These are phyloP conservation scores for Zymoseptoria crescenta DNA, from an alignment of 2,329 filamentous ascomycete genomes.

Conservation along the genomic window DNA sequence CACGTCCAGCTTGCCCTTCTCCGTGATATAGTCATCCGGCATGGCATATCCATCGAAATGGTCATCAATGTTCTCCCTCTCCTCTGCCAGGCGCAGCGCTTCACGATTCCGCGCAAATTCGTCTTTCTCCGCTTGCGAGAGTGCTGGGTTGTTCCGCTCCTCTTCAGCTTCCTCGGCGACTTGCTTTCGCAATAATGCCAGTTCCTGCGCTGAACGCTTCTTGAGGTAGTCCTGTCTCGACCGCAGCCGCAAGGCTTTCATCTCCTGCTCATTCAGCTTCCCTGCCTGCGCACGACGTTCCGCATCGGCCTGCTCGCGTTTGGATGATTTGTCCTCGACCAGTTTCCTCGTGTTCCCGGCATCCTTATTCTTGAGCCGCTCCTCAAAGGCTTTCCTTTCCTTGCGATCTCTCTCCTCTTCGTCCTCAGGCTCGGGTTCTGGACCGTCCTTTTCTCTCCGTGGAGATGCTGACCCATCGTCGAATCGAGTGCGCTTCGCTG, in stretches of 20 bases:
- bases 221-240: conserved; percentile 89
- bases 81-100: conserved; percentile 50
- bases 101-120: conserved; percentile 88
- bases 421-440: conserved; percentile 25
- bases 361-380: conserved; percentile 64
- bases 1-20: conserved; percentile 79
- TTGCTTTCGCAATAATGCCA: conserved; percentile 81
- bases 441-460: conserved; percentile 12
- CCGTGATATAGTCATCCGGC: conserved; percentile 91
- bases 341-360: conserved; percentile 61
- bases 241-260: conserved; percentile 71
- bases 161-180: conserved; percentile 76
- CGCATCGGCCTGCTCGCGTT: conserved; percentile 38
- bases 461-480: conserved; percentile 45
- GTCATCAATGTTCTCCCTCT: conserved; percentile 80
- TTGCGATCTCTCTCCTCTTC: conserved; percentile 54
- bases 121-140: conserved; percentile 72
- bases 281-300: conserved; percentile 56
- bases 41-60: conserved; percentile 86
- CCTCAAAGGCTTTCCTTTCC: conserved; percentile 74
- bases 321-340: conserved; percentile 49
- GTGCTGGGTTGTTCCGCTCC: conserved; percentile 64
- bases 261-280: conserved; percentile 58
- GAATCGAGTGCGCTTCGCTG: conserved; percentile 62
- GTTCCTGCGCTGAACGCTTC: conserved; percentile 78